Evolutionary conservation across 257 asterid species (phyloP).

Genomic region (Salvia hispanica): DNA sequence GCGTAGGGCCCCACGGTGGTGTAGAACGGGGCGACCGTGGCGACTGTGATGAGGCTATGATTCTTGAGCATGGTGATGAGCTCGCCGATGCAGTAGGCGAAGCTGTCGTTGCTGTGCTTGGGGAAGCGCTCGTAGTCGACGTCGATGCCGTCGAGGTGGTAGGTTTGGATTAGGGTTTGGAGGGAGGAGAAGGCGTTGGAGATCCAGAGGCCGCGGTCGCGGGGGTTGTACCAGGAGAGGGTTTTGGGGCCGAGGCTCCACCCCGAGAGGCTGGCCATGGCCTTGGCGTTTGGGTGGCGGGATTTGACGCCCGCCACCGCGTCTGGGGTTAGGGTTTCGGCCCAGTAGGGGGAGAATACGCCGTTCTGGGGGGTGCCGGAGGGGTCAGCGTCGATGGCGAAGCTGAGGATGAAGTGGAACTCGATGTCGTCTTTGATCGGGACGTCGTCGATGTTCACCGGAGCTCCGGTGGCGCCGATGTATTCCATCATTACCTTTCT

Average conservation of each 20-base stretch:
- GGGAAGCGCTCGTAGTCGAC: constrained; percentile 67
- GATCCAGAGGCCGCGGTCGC: constrained; percentile 46
- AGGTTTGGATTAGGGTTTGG: constrained; percentile 43
- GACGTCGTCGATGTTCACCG: constrained; percentile 44
- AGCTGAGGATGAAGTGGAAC: constrained; percentile 71
- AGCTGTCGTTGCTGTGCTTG: constrained; percentile 37
- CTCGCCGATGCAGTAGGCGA: constrained; percentile 72
- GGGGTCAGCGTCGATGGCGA: constrained; percentile 67
- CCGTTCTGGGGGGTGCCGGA: constrained; percentile 62
- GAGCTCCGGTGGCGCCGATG: constrained; percentile 70
- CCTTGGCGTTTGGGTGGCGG: constrained; percentile 60
- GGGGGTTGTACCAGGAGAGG: constrained; percentile 61
- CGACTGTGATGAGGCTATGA: constrained; percentile 54
- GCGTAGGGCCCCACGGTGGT: constrained; percentile 48
- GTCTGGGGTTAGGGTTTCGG: constrained; percentile 49
- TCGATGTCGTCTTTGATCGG: constrained; percentile 55
- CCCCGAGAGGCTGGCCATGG: constrained; percentile 75
- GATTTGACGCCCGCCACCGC: constrained; percentile 53
- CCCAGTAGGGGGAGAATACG: constrained; percentile 64
- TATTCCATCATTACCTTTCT: constrained; percentile 84
- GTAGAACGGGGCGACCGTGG: constrained; percentile 66
- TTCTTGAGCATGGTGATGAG: constrained; percentile 55
- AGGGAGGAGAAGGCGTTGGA: constrained; percentile 64
- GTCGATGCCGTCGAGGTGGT: constrained; percentile 68
- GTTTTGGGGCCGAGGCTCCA: constrained; percentile 57